phyloP scores from a whole-genome alignment of 169 alveolate species.

The Eimeria necatrix region DNA sequence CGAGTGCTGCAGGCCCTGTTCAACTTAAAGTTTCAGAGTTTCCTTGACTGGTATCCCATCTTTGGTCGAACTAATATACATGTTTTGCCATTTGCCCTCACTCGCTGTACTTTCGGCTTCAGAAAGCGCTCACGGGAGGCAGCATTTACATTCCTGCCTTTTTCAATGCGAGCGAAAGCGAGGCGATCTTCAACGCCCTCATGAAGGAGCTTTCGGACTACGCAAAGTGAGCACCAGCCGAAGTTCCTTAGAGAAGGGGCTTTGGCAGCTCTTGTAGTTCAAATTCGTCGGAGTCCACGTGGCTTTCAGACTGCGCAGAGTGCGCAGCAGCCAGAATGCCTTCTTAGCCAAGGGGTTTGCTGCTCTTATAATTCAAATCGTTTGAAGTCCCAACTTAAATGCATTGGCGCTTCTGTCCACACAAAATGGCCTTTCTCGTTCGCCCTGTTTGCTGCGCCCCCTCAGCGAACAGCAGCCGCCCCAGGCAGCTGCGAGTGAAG shows the following conservation, averaged over 20 bases:
- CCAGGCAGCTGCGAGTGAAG: background rate
- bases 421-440: no score
- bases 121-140: conserved; percentile 81
- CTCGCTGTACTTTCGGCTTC: background rate
- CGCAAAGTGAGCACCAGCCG: background rate
- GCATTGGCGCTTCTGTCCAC: no score
- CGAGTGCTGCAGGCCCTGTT: background rate
- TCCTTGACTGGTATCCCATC: no score
- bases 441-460: no score
- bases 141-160: conserved; percentile 79
- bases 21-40: no score
- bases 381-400: no score
- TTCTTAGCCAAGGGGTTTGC: no score
- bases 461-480: no score
- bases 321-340: background rate
- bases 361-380: no score
- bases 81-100: background rate
- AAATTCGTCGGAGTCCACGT: background rate
- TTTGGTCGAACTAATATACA: background rate
- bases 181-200: conserved; percentile 66
- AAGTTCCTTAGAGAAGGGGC: background rate
- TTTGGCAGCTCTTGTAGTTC: no score
- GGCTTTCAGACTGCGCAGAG: background rate
- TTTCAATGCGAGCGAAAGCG: conserved; percentile 46
- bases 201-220: conserved; percentile 35